Evolutionary conservation across 2,329 filamentous ascomycete genomes (phyloP), one percentile per base, ranked within the genome.

Genomic region (Cordyceps cicadae): DNA sequence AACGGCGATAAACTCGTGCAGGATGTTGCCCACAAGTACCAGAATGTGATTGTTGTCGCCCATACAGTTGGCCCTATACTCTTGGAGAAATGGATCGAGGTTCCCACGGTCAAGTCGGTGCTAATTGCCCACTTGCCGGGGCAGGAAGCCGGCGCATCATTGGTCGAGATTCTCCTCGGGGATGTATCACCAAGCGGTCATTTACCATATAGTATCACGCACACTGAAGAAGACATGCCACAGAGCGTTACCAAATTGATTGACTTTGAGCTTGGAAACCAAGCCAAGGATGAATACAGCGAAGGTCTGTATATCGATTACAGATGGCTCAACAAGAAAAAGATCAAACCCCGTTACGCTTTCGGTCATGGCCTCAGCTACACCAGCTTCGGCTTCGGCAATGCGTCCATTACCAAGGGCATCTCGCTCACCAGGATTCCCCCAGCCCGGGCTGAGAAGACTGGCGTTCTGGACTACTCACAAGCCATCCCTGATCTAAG

Each of bases 241-340:
- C 81, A 85, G 0, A 75, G 73, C 45, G 70, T 77, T 2, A 72
- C 70, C 5, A 62, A 72, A 3, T 64, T 77, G 8, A 71, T 74
- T n/a, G 76, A 84, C 54, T 83, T 88, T 0, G 69, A 66, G 4
- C 66, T 73, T 8, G 45, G 68, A 0, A 88, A 90, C 17, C 76
- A 89, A 1, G 90, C 91, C 0, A 90, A 96, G 69, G 90, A 95
- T 66, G 86, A 90, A 64, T 96, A 94, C 70, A 81, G 80, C 1
- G 90, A 96, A 69, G 90, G 90, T 0, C 75, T 96, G 0, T 92
- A 92, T 69, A 86, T 95, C 66, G 93, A 97, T 76, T 96, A 97
- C 75, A 87, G 92, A 14, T 84, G 92, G 72, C 92, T 97, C 66
- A 92, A 96, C 77, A 89, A 88, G 70, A 74, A 87, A 59, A 78